Evolutionary conservation across 108 stramenopile genomes (phyloP).

Genomic region (Cyclotella choctawhatcheeana): DNA sequence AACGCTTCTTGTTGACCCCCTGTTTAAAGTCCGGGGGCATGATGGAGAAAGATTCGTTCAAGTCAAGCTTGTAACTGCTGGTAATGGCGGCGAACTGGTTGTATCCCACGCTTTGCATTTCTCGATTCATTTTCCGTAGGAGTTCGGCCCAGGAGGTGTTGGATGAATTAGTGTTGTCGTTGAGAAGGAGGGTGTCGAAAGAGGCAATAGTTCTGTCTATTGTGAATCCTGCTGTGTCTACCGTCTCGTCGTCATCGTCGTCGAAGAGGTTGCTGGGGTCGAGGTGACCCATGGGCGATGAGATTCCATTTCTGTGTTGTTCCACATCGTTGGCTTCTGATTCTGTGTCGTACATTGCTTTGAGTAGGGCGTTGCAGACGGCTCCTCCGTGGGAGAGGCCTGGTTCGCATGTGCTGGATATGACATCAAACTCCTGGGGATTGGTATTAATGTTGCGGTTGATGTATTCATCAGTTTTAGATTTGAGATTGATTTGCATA

Average conservation of each 20-base stretch:
- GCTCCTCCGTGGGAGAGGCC: slow-evolving; percentile 86
- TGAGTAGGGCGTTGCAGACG: slow-evolving; percentile 79
- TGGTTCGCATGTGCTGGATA: slow-evolving; percentile 46
- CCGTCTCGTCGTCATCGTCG: slow-evolving; percentile 76
- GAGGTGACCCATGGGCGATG: slow-evolving; percentile 19
- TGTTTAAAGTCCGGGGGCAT: slow-evolving; percentile 73
- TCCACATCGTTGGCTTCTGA: slow-evolving; percentile 54
- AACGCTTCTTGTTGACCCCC: slow-evolving; percentile 64
- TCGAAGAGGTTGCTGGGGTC: slow-evolving; percentile 62
- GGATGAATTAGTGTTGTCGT: slow-evolving; percentile 47
- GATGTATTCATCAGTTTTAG: no score
- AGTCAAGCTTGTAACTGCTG: slow-evolving; percentile 73
- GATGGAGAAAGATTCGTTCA: slow-evolving; percentile 74
- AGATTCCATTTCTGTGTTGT: neutral
- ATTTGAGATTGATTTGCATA: no score
- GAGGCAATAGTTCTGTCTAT: slow-evolving; percentile 58
- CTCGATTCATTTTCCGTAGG: slow-evolving; percentile 83
- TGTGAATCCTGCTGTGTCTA: slow-evolving; percentile 45
- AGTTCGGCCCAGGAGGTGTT: slow-evolving; percentile 77
- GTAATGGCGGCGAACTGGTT: slow-evolving; percentile 76
- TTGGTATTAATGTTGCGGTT: neutral
- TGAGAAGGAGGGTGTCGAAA: slow-evolving; percentile 56
- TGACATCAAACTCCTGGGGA: slow-evolving; percentile 46
- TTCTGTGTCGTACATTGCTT: slow-evolving; percentile 87
- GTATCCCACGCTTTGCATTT: slow-evolving; percentile 82